phyloP scores from a whole-genome alignment of 352 stramenopile genomes.

The Pythium insidiosum region DNA sequence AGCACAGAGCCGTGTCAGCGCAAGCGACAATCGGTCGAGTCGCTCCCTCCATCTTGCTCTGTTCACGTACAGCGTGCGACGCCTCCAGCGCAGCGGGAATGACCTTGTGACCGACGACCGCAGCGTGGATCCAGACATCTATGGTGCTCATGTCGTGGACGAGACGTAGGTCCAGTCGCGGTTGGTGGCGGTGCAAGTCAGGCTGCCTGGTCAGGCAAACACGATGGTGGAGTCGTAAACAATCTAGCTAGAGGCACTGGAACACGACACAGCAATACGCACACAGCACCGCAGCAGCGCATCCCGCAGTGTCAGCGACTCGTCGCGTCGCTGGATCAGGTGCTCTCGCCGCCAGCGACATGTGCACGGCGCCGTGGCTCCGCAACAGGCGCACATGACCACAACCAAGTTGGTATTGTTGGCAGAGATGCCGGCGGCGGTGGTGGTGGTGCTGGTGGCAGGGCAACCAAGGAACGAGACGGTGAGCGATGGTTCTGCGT shows the following conservation, averaged over 20 bases:
- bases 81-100: no score
- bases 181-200: no score
- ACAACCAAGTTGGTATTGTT: slow-evolving; percentile 5
- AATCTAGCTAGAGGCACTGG: neutral
- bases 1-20: no score
- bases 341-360: slow-evolving; percentile 16
- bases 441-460: neutral
- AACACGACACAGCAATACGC: neutral
- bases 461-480: neutral
- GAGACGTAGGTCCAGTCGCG: no score
- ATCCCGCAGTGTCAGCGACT: slow-evolving; percentile 8
- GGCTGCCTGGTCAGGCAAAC: neutral
- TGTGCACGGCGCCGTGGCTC: slow-evolving; percentile 1
- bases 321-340: slow-evolving; percentile 1
- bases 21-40: no score
- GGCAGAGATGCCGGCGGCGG: no score
- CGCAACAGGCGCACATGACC: slow-evolving; percentile 9
- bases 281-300: slow-evolving; percentile 9
- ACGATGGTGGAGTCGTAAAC: neutral
- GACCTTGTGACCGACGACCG: no score
- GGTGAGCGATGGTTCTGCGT: no score
- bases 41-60: no score
- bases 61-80: no score
- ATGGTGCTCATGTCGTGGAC: no score
- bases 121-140: no score